Base-by-base conservation (phyloP, 495 filamentous ascomycete species). In the Penicillium dipodomyicola region DNA sequence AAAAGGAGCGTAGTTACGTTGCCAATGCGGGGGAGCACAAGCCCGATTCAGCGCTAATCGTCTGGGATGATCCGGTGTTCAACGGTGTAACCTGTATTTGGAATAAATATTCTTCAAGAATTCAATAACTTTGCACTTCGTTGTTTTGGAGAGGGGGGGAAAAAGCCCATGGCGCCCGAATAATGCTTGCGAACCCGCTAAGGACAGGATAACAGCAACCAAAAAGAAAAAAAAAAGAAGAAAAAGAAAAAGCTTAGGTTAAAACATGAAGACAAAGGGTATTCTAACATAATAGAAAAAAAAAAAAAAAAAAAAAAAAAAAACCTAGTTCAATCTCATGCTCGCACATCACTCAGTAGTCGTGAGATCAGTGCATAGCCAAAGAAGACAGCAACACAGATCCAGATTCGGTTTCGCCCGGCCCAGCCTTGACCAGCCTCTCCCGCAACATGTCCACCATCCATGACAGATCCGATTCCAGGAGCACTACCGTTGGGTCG, bases 401-500 rank as follows among this genome's bases (percentile, higher is more conserved):
- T 75, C 62, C 86, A 75, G 48, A 93, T 69, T 72, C 90, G 91
- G 72, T 96, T 86, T 52, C 86, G 82, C 54, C 80, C 75, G 40
- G 91, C 67, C 92, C 92, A 96, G 42, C 90, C 82, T 54, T 89
- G 85, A 1, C 93, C 88, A 9, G 87, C 90, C 62, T 92, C 80
- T 52, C 89, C 70, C 69, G 84, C 82, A 69, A 86, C 84, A 76
- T 89, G 70, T 68, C 89, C 74, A 68, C 90, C 76, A 54, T 91
- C 87, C 52, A 95, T 86, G 2, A 95, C 90, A 14, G 84, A 88
- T n/a, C 88, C 90, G 12, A 91, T 67, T 19, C 88, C 85, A 15
- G 86, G 81, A 4, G 81, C 82, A 61, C 88, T 90, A 4, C 84
- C 84, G 33, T 81, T 82, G 14, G 82, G 83, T 47, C 87, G 80